Evolutionary conservation across 306 rosid genomes (phyloP).

Genomic region (Potentilla sterilis): DNA sequence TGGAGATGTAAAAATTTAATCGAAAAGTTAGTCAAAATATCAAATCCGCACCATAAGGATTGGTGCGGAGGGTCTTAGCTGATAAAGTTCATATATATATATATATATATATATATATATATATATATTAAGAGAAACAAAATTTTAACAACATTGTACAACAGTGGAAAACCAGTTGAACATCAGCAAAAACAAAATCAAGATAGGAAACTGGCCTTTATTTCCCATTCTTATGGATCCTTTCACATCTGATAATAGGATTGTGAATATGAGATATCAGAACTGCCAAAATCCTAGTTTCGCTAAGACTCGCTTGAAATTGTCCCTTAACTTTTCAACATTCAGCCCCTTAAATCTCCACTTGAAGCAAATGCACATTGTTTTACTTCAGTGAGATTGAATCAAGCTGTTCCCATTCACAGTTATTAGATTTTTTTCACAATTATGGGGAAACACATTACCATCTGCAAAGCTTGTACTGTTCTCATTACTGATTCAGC

Average conservation of each 20-base stretch:
- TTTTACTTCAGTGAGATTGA: not conserved
- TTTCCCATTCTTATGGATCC: not conserved
- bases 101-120: too few species aligned
- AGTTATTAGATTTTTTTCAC: not conserved
- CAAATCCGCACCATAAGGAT: too few species aligned
- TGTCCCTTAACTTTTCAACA: not conserved
- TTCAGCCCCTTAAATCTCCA: not conserved
- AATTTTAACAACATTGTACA: not conserved
- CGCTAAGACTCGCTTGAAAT: not conserved
- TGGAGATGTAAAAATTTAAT: too few species aligned
- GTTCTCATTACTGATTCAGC: not conserved
- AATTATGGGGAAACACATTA: not conserved
- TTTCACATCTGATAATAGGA: not conserved
- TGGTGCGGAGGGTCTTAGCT: too few species aligned
- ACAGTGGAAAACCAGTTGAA: not conserved
- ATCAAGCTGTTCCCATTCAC: not conserved
- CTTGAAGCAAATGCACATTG: not conserved
- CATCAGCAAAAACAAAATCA: not conserved
- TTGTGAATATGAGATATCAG: not conserved
- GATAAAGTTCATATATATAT: too few species aligned
- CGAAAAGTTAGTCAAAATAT: too few species aligned
- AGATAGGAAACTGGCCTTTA: not conserved
- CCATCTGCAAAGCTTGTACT: not conserved
- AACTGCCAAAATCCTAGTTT: not conserved
- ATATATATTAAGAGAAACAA: not conserved